Evolutionary conservation across 768 basidiomycete genomes (phyloP).

Genomic region (Boletus coccyginus): DNA sequence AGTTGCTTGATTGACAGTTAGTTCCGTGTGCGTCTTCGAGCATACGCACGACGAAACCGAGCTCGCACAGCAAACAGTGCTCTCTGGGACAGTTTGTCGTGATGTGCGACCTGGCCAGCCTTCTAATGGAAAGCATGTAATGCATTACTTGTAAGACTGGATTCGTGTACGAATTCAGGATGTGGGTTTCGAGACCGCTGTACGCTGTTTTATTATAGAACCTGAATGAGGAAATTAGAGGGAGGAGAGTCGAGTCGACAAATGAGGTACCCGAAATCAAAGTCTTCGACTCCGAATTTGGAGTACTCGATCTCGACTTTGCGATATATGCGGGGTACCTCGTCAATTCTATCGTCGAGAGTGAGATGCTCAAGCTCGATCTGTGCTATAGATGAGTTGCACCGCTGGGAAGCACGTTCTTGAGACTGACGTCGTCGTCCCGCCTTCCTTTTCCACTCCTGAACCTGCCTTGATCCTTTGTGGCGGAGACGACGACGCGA

Average conservation of each 20-base stretch:
- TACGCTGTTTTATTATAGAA: conserved; percentile 92
- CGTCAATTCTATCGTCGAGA: conserved; percentile 51
- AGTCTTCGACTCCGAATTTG: conserved; percentile 98
- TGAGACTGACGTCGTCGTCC: conserved; percentile 39
- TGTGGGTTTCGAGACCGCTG: conserved; percentile 95
- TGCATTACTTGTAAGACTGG: conserved; percentile 87
- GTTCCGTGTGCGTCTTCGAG: conserved; percentile 90
- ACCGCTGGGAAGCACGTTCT: background rate
- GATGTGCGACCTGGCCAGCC: conserved; percentile 87
- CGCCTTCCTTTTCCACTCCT: conserved; percentile 70
- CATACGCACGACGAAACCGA: conserved; percentile 94
- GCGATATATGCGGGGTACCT: conserved; percentile 79
- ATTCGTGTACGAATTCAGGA: conserved; percentile 96
- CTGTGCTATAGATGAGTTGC: conserved; percentile 30
- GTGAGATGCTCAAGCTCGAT: conserved; percentile 51
- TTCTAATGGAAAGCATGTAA: conserved; percentile 73
- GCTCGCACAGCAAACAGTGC: conserved; percentile 91
- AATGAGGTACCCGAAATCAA: conserved; percentile 83
- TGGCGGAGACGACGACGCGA: conserved; percentile 48
- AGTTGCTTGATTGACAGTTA: conserved; percentile 97
- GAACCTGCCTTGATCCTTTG: conserved; percentile 72
- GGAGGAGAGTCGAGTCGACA: background rate
- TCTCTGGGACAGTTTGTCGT: conserved; percentile 85
- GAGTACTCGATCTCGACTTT: conserved; percentile 98
- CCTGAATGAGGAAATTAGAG: conserved; percentile 36